phyloP scores from a whole-genome alignment of 441 rosid species.

The Populus hybrid region DNA sequence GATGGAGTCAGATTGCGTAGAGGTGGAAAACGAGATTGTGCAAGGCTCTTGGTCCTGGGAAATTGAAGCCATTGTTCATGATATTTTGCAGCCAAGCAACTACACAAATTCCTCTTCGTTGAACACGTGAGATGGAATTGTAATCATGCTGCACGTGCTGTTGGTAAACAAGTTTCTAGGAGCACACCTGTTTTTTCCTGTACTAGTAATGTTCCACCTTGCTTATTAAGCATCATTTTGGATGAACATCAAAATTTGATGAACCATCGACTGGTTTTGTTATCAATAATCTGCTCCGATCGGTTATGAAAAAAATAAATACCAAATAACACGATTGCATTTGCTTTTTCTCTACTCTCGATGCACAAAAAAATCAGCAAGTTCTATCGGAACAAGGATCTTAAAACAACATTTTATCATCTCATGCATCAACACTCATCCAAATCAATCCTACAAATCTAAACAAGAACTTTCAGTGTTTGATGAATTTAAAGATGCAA shows the following conservation, averaged over 20 bases:
- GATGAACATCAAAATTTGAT: not conserved
- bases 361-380: not conserved
- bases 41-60: not conserved
- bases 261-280: not conserved
- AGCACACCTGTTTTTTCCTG: not conserved
- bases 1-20: not conserved
- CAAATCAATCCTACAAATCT: no score
- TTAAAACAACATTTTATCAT: not conserved
- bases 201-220: not conserved
- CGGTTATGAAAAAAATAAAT: no score
- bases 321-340: not conserved
- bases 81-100: not conserved
- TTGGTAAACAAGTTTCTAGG: not conserved
- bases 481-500: not conserved
- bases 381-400: not conserved
- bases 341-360: no score
- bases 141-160: not conserved
- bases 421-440: not conserved
- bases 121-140: not conserved
- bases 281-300: not conserved
- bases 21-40: not conserved
- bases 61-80: not conserved
- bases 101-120: not conserved
- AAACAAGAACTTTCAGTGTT: not conserved
- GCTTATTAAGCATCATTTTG: not conserved